These are phyloP conservation scores for Penicillium sp. DNA, from an alignment of 2,329 filamentous ascomycete species.

Conservation along the genomic window DNA sequence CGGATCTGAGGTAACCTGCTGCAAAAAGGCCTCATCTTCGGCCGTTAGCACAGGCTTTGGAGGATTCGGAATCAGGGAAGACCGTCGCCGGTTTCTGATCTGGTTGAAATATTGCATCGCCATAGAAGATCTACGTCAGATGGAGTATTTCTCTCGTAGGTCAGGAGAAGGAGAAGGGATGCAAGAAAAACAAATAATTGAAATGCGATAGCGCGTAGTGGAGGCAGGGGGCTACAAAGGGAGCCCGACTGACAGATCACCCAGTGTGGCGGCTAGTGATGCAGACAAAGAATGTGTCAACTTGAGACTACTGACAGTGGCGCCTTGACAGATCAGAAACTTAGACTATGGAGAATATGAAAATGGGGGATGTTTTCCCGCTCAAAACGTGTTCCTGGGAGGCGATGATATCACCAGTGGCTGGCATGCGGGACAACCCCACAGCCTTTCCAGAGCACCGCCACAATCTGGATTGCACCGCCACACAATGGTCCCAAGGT, in stretches of 20 bases:
- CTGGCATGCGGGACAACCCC: constrained; percentile 23
- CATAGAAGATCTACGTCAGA: neutral
- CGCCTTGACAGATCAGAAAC: neutral
- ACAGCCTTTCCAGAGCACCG: constrained; percentile 13
- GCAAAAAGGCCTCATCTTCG: constrained; percentile 64
- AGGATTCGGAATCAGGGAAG: constrained; percentile 36
- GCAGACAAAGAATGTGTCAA: constrained; percentile 4
- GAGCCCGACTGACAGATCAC: constrained; percentile 24
- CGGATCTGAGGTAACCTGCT: constrained; percentile 53
- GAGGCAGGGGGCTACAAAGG: constrained; percentile 20
- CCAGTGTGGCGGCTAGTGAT: constrained; percentile 6
- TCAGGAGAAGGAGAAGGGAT: constrained; percentile 6
- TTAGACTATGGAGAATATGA: neutral
- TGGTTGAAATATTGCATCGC: constrained; percentile 50
- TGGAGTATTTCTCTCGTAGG: neutral
- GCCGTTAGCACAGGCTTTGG: constrained; percentile 57
- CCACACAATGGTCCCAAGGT: constrained; percentile 6
- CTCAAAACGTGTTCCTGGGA: constrained; percentile 7
- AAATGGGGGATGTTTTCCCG: neutral
- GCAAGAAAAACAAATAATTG: constrained; percentile 11
- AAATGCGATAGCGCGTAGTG: constrained; percentile 19
- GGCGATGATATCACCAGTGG: constrained; percentile 29
- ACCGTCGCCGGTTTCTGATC: constrained; percentile 45
- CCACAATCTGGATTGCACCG: constrained; percentile 14
- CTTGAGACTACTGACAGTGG: neutral